phyloP scores from a whole-genome alignment of 306 rosid genomes.

The Vicia sativa region DNA sequence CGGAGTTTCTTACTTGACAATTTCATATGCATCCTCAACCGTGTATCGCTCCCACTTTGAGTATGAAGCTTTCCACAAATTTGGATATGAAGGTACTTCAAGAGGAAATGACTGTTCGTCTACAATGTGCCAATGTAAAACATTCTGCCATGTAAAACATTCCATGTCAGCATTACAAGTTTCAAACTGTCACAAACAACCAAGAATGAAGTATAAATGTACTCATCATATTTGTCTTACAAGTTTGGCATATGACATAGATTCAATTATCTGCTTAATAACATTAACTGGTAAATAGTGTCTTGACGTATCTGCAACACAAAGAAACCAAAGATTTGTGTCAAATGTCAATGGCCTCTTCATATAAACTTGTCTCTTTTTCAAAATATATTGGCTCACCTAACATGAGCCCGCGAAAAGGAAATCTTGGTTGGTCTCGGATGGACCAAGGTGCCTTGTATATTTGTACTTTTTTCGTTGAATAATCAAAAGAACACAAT shows the following conservation, averaged over 20 bases:
- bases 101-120: constrained; percentile 87
- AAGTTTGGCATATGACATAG: constrained; percentile 94
- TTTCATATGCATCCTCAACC: constrained; percentile 84
- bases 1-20: constrained; percentile 72
- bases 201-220: constrained; percentile 23
- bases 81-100: constrained; percentile 87
- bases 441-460: constrained; percentile 85
- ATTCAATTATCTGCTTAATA: constrained; percentile 83
- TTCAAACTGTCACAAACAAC: constrained; percentile 22
- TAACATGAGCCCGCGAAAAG: constrained; percentile 81
- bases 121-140: constrained; percentile 96
- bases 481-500: constrained; percentile 78
- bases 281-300: constrained; percentile 83
- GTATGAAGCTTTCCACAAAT: constrained; percentile 89
- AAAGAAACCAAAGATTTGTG: constrained; percentile 33
- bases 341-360: too few relatives aligned
- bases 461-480: constrained; percentile 66
- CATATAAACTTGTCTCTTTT: constrained; percentile 20
- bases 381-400: constrained; percentile 56
- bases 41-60: constrained; percentile 89
- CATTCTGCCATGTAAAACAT: constrained; percentile 72
- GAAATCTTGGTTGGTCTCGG: constrained; percentile 80
- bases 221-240: constrained; percentile 52
- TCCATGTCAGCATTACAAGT: constrained; percentile 48
- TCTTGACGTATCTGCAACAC: constrained; percentile 89